A percentile compares a stretch with the other conserved stretches of the same genome.
These are phyloP conservation scores for Rhynchospora tenuis DNA, from an alignment of 176 grass and related monocot species.

Conservation along the genomic window DNA sequence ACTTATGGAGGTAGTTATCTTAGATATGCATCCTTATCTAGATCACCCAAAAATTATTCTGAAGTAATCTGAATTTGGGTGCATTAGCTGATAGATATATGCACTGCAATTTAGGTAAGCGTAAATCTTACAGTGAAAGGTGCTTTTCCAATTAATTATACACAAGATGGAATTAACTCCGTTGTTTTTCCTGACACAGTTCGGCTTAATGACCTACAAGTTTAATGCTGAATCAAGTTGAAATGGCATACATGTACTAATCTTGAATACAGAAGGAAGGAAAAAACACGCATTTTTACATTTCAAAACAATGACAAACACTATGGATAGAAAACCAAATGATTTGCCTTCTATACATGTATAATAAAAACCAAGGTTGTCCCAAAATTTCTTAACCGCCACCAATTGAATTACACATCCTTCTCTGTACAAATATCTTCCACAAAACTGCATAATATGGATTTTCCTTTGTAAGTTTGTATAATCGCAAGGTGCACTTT, in stretches of 20 bases:
- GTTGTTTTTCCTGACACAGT: neutral
- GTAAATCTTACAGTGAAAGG: no score
- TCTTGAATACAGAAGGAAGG: neutral
- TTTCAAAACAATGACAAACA: conserved; percentile 1
- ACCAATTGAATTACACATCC: conserved; percentile 9
- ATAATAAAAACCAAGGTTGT: neutral
- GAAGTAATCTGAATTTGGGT: no score
- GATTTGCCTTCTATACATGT: conserved; percentile 3
- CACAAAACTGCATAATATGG: conserved; percentile 14
- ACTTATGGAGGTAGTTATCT: no score
- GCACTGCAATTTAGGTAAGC: no score
- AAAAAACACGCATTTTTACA: neutral
- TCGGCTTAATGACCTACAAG: neutral
- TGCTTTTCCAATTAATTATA: neutral
- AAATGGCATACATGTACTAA: neutral
- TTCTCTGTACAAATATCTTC: conserved; percentile 17
- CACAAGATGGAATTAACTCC: neutral
- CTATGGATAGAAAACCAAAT: neutral
- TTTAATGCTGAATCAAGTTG: neutral
- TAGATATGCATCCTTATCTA: no score
- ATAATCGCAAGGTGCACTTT: neutral
- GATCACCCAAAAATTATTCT: no score
- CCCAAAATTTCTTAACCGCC: neutral
- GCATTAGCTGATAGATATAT: no score
- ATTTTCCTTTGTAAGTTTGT: conserved; percentile 7